Conservation (phyloP, 768 basidiomycete genomes). For the Auricularia cornea region DNA sequence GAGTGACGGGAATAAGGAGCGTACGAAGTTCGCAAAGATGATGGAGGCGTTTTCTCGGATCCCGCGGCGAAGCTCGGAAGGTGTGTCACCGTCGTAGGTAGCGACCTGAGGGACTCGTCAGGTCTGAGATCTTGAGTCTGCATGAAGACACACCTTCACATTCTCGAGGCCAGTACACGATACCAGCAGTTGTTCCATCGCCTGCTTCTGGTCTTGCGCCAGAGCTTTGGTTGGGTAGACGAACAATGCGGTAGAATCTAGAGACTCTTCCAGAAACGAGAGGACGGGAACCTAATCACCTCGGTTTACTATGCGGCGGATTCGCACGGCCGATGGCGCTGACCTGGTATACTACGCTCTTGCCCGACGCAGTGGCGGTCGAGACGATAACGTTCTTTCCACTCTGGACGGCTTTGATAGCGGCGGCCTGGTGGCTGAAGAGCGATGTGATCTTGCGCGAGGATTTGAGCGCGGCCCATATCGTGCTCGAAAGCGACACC, state of each 20-base stretch:
- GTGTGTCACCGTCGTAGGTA: conserved; percentile 87
- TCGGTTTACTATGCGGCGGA: no score
- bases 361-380: conserved; percentile 84
- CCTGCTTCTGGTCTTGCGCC: conserved; percentile 77
- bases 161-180: conserved; percentile 55
- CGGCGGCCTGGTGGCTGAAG: conserved; percentile 63
- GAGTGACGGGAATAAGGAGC: conserved; percentile 10
- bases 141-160: conserved; percentile 42
- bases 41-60: conserved; percentile 70
- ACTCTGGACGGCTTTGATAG: conserved; percentile 52
- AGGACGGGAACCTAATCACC: conserved; percentile 71
- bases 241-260: conserved; percentile 61
- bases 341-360: conserved; percentile 82
- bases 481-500: conserved; percentile 47
- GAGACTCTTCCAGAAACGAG: conserved; percentile 53
- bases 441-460: conserved; percentile 55
- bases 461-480: conserved; percentile 45
- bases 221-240: conserved; percentile 90
- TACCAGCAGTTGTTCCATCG: conserved; percentile 57
- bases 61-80: conserved; percentile 56
- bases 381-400: conserved; percentile 76
- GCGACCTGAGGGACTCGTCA: no score
- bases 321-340: no score
- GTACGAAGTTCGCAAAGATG: conserved; percentile 86
- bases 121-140: no score